phyloP scores from a whole-genome alignment of 1,284 basidiomycete genomes.

The Baeospora myosura region DNA sequence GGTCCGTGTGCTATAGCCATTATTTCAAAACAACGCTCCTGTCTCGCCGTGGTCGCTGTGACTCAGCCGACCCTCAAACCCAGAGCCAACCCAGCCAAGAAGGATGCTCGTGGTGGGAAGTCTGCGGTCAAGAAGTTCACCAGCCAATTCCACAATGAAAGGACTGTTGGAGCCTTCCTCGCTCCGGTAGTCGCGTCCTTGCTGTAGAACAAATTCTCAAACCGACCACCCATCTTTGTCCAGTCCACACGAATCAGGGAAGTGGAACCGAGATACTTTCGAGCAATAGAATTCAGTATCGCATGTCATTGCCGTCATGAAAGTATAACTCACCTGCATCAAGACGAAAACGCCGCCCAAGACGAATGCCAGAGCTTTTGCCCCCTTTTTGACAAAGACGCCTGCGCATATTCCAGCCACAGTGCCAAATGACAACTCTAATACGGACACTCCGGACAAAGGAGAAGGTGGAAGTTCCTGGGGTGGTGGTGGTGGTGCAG shows the following conservation, averaged over 20 bases:
- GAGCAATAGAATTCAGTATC: background rate
- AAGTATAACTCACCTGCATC: slow-evolving; percentile 67
- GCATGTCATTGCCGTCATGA: no score
- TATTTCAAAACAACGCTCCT: no score
- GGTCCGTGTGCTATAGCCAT: no score
- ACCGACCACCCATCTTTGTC: slow-evolving; percentile 49
- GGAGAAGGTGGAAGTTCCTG: slow-evolving; percentile 37
- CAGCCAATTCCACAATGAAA: slow-evolving; percentile 63
- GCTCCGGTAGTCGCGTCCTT: slow-evolving; percentile 48
- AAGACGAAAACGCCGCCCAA: slow-evolving; percentile 83
- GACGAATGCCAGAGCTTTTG: slow-evolving; percentile 75
- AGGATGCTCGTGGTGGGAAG: slow-evolving; percentile 81
- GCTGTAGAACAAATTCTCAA: slow-evolving; percentile 70
- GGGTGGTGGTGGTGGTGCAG: slow-evolving; percentile 1
- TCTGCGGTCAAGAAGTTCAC: slow-evolving; percentile 87
- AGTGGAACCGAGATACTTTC: slow-evolving; percentile 68
- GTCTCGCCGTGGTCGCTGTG: no score
- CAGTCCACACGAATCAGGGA: slow-evolving; percentile 79
- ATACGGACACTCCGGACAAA: slow-evolving; percentile 65
- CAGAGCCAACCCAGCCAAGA: slow-evolving; percentile 63
- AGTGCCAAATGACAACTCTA: slow-evolving; percentile 84
- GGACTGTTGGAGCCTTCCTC: slow-evolving; percentile 52
- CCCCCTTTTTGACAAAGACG: slow-evolving; percentile 91
- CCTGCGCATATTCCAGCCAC: slow-evolving; percentile 85
- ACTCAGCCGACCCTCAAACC: slow-evolving; percentile 64